Evolutionary conservation across 495 filamentous ascomycete genomes (phyloP).

Genomic region (Penicillium subrubescens): DNA sequence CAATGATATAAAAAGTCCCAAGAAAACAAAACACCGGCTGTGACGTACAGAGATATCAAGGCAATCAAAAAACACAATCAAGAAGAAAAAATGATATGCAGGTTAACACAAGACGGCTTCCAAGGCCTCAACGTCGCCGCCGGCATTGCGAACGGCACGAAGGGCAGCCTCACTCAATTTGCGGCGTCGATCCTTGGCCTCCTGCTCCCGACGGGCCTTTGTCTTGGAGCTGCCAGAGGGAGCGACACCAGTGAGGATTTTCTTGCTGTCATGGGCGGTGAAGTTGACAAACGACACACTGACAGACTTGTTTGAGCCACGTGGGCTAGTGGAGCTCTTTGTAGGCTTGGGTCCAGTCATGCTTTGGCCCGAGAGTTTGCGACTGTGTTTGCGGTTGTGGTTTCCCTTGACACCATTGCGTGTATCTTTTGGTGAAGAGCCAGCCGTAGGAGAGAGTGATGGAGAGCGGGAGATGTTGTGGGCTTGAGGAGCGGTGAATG

Average conservation of each 20-base stretch:
- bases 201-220: slow-evolving; percentile 84
- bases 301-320: slow-evolving; percentile 39
- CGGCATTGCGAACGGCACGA: slow-evolving; percentile 73
- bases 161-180: slow-evolving; percentile 74
- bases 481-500: slow-evolving; percentile 31
- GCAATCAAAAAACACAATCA: slow-evolving; percentile 16
- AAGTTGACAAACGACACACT: slow-evolving; percentile 85
- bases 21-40: slow-evolving; percentile 23
- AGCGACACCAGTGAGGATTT: slow-evolving; percentile 88
- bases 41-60: slow-evolving; percentile 19
- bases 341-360: slow-evolving; percentile 39
- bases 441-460: slow-evolving; percentile 42
- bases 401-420: slow-evolving; percentile 28
- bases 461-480: slow-evolving; percentile 37
- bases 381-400: slow-evolving; percentile 36
- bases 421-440: slow-evolving; percentile 30
- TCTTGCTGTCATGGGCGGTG: slow-evolving; percentile 76
- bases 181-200: slow-evolving; percentile 76
- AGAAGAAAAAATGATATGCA: slow-evolving; percentile 7
- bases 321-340: slow-evolving; percentile 38
- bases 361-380: slow-evolving; percentile 43
- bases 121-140: slow-evolving; percentile 69
- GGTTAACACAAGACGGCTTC: slow-evolving; percentile 47
- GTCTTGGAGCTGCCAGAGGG: slow-evolving; percentile 91
- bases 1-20: slow-evolving; percentile 26